Base-by-base conservation (phyloP, 306 rosid genomes). In the Vigna nakashimae region DNA sequence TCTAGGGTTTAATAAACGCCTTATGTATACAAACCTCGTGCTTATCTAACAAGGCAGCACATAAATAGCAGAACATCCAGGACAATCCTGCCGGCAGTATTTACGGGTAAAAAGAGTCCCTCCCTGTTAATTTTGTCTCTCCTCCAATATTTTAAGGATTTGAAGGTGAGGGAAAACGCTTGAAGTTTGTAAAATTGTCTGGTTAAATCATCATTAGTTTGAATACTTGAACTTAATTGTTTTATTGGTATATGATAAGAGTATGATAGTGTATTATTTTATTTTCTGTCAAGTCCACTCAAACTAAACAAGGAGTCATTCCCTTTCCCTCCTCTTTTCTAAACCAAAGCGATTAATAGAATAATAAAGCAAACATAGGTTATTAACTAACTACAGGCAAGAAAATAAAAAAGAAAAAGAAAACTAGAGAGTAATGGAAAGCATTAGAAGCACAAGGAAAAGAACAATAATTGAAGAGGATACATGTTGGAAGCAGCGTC, bases 401-500 rank as follows among this genome's bases (percentile, higher is more conserved):
- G 76, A 57, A 70, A 42, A 69, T 20, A 11, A 53, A 62, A n/a
- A 7, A 46, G 48, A 11, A 46, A 22, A 26, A 28, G 16, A 55
- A 75, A 78, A 76, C 3, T 62, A 26, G 53, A 81, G 20, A 56
- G 11, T 49, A 65, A 65, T 9, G 28, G 70, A 77, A 70, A 73
- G 22, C 49, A 24, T 40, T n/a, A 70, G 65, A 80, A 64, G 64
- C 62, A 57, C 22, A 65, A 51, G 60, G 65, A 36, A 69, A 74
- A 82, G 43, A 76, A 50, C 5, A 24, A 51, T n/a, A 22, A 80
- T 69, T 60, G 66, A 77, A 79, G 84, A 84, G 98, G 93, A 92
- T 92, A 95, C 99, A 80, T 79, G 83, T 91, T 16, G 98, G 99
- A 90, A 95, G 83, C 43, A 92, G 86, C 5, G 99, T 95, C 58